Evolutionary conservation across 306 rosid genomes (phyloP), one percentile per base, ranked within the genome.

Genomic region (Castanopsis chinensis): DNA sequence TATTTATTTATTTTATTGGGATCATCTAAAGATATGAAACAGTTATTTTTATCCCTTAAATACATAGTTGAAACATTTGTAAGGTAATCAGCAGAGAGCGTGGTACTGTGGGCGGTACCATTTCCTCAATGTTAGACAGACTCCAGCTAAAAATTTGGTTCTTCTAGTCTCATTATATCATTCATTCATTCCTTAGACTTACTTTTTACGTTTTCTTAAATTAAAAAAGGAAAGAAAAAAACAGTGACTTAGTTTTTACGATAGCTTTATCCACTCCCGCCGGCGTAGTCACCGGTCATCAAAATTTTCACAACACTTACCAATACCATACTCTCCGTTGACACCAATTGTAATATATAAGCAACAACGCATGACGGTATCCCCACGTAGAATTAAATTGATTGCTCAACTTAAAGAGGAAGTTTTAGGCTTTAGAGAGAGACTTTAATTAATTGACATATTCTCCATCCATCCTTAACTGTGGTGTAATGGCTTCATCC

Each of bases 261-360:
- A 80, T 78, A 86, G 90, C 97, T 90, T 91, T 88, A 89, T 84
- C 87, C 99, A 84, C 74, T 65, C 76, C 97, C 97, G 89, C 78
- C 83, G 95, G 95, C 99, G 99, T 88, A 88, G 97, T 91, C 91
- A 88, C 92, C 93, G 99, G 95, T 91, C 89, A 95, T 92, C 97
- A 94, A 91, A 83, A 84, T 86, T 84, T n/a, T 65, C 86, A 65
- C 84, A 72, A 76, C 73, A 79, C 82, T 53, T 78, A 75, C 76
- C 57, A 73, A 53, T 58, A 78, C 74, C 49, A 41, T 37, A 58
- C 81, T 37, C 77, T 65, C 84, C 90, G 87, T 92, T 89, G 93
- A 87, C 92, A 83, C 76, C 71, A 67, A 63, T 57, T 51, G 72
- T 25, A 35, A 78, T 89, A 92, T 86, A 82, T 87, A 89, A 82